Evolutionary conservation across 1,284 basidiomycete species (phyloP).

Genomic region (Somion occarium): DNA sequence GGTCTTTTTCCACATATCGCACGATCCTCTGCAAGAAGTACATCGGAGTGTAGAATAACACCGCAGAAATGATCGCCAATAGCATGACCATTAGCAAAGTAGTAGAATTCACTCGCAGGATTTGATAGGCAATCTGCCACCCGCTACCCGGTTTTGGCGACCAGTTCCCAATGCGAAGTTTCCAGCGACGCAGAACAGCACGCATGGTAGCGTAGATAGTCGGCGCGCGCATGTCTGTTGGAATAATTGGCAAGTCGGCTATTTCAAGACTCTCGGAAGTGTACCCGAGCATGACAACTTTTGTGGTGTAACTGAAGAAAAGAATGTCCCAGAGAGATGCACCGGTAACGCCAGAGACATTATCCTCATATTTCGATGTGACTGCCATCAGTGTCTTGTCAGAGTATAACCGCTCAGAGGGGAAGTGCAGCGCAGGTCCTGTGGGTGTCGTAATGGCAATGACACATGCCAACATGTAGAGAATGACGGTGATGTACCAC

Average conservation of each 20-base stretch:
- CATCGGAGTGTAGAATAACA: slow-evolving; percentile 75
- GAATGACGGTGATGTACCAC: slow-evolving; percentile 44
- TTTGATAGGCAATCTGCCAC: slow-evolving; percentile 54
- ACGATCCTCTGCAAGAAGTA: slow-evolving; percentile 73
- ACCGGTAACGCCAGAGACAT: slow-evolving; percentile 56
- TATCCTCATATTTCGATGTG: slow-evolving; percentile 54
- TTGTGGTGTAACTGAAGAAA: slow-evolving; percentile 80
- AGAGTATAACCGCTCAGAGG: slow-evolving; percentile 68
- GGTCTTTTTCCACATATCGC: slow-evolving; percentile 66
- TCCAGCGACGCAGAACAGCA: slow-evolving; percentile 31
- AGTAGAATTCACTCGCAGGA: slow-evolving; percentile 48
- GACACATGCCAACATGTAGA: slow-evolving; percentile 45
- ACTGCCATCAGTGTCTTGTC: slow-evolving; percentile 56
- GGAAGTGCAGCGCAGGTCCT: slow-evolving; percentile 73
- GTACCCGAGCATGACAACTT: slow-evolving; percentile 80
- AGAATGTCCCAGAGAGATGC: slow-evolving; percentile 51
- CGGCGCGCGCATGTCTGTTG: slow-evolving; percentile 65
- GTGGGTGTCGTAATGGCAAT: slow-evolving; percentile 57
- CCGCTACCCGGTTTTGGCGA: slow-evolving; percentile 48
- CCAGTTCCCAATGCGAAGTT: slow-evolving; percentile 44
- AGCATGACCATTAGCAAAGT: slow-evolving; percentile 40
- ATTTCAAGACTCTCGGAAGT: slow-evolving; percentile 72
- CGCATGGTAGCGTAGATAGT: slow-evolving; percentile 38
- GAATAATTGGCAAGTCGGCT: slow-evolving; percentile 79
- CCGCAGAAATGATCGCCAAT: slow-evolving; percentile 60